phyloP scores from a whole-genome alignment of 306 rosid species.

The Cajanus cajan region DNA sequence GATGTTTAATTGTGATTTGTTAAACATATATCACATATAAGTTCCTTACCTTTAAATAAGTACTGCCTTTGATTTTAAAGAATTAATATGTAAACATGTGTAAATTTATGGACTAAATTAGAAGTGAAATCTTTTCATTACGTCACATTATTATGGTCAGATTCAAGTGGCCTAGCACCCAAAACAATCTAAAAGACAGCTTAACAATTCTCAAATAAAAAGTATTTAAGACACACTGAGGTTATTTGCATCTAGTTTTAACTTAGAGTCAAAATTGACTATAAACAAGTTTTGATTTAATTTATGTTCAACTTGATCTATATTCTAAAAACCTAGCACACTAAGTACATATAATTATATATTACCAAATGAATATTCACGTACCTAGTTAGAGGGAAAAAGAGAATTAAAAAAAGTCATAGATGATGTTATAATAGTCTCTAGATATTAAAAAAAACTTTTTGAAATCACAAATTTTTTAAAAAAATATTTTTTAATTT shows the following conservation, averaged over 20 bases:
- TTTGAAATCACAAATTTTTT: no score
- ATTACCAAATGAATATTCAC: background rate
- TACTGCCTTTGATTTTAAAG: no score
- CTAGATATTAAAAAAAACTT: no score
- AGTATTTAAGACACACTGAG: background rate
- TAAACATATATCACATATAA: no score
- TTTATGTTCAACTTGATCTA: background rate
- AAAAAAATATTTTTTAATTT: no score
- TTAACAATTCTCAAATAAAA: background rate
- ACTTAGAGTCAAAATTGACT: background rate
- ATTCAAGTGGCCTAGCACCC: background rate
- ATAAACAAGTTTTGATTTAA: background rate
- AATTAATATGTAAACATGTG: no score
- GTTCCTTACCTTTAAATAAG: no score
- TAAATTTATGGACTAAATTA: background rate
- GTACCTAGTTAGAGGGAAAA: no score
- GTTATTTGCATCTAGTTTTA: background rate
- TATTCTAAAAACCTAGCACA: background rate
- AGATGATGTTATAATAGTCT: no score
- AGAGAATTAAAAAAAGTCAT: no score
- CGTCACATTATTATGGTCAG: background rate
- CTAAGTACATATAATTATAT: background rate
- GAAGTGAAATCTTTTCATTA: background rate
- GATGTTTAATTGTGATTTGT: no score
- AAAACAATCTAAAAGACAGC: background rate